phyloP scores from a whole-genome alignment of 2,329 filamentous ascomycete genomes.

The Fusarium siculi region DNA sequence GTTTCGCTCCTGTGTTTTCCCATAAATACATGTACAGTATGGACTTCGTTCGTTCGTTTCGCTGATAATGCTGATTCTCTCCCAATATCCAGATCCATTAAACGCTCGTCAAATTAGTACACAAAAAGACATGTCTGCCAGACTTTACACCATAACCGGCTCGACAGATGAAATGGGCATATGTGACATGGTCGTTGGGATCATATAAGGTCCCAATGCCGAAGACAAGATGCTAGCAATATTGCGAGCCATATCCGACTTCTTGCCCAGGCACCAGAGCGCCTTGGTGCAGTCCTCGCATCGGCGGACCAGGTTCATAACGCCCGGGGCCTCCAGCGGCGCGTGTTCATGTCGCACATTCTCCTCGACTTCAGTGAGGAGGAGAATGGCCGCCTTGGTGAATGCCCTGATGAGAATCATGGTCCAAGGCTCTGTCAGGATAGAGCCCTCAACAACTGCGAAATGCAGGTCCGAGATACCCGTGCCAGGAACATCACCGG shows the following conservation, averaged over 20 bases:
- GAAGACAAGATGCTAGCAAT: conserved; percentile 43
- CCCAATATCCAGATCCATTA: conserved; percentile 5
- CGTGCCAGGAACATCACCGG: conserved; percentile 39
- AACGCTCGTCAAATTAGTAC: conserved; percentile 1
- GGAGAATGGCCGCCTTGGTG: conserved; percentile 55
- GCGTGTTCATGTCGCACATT: conserved; percentile 40
- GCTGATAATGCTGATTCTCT: conserved; percentile 8
- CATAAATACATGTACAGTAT: conserved; percentile 18
- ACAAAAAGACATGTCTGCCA: background rate
- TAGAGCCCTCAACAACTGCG: conserved; percentile 63
- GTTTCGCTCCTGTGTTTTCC: conserved; percentile 7
- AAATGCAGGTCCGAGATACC: conserved; percentile 58
- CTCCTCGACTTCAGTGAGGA: conserved; percentile 51
- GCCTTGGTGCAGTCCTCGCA: conserved; percentile 63
- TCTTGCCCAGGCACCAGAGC: conserved; percentile 64
- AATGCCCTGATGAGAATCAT: conserved; percentile 65
- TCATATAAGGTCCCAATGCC: conserved; percentile 42
- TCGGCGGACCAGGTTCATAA: conserved; percentile 47
- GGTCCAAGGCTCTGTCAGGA: conserved; percentile 71
- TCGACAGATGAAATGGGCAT: conserved; percentile 27
- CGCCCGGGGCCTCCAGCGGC: conserved; percentile 35
- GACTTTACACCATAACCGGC: conserved; percentile 27
- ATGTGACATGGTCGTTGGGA: conserved; percentile 29
- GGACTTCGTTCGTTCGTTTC: conserved; percentile 13
- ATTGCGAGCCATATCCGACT: conserved; percentile 59